Percentiles rank a stretch among this genome's conserved stretches.
phyloP scores from a whole-genome alignment of 495 filamentous ascomycete genomes.

The Aspergillus sclerotioniger region DNA sequence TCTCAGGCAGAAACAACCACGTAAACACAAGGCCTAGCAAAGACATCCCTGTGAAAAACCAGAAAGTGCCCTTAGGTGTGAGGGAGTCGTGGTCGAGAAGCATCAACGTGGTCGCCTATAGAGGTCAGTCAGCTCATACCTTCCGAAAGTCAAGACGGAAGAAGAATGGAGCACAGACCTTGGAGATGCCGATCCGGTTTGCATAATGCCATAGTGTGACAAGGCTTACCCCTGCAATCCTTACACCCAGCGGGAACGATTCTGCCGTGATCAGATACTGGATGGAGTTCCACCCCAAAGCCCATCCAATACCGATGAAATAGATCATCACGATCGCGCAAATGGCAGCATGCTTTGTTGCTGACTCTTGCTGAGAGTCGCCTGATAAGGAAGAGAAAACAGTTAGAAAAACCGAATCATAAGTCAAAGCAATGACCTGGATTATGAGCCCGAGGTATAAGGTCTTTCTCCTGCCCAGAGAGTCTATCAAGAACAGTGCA shows the following conservation, averaged over 20 bases:
- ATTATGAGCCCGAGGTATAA: slow-evolving; percentile 51
- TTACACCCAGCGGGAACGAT: slow-evolving; percentile 15
- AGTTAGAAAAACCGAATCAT: slow-evolving; percentile 59
- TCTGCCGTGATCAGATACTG: slow-evolving; percentile 19
- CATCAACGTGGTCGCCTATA: slow-evolving; percentile 2
- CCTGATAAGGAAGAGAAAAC: slow-evolving; percentile 23
- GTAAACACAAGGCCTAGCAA: background rate
- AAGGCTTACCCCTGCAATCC: background rate
- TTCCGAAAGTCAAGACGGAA: no score
- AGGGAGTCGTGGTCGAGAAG: background rate
- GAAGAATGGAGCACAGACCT: background rate
- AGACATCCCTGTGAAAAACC: slow-evolving; percentile 6
- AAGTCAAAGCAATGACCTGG: slow-evolving; percentile 56
- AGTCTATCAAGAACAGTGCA: slow-evolving; percentile 62
- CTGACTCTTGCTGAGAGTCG: background rate
- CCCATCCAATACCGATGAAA: slow-evolving; percentile 17
- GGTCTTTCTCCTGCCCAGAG: slow-evolving; percentile 60
- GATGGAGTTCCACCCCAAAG: slow-evolving; percentile 20
- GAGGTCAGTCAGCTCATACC: background rate
- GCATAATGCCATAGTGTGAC: slow-evolving; percentile 1
- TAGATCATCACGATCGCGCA: slow-evolving; percentile 17
- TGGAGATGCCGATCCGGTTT: slow-evolving; percentile 3
- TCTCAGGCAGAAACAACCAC: background rate
- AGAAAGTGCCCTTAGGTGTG: slow-evolving; percentile 1
- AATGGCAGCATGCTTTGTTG: background rate